Conservation (phyloP, 306 rosid genomes). For the Quercus glauca region DNA sequence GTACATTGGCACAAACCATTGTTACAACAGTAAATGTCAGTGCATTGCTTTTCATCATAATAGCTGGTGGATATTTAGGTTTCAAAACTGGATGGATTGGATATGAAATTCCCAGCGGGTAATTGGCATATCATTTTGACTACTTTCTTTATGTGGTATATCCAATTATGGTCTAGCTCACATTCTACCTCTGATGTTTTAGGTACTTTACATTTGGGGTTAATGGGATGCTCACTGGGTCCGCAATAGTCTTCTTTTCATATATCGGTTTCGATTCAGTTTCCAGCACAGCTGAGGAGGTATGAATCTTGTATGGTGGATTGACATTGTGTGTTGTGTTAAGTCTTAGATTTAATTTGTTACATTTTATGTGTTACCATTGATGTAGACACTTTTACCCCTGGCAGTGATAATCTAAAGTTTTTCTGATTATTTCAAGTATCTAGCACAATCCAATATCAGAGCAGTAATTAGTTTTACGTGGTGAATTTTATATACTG, state of each 20-base stretch:
- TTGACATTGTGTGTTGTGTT: background rate
- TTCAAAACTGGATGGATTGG: conserved; percentile 70
- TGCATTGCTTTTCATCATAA: conserved; percentile 57
- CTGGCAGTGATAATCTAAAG: background rate
- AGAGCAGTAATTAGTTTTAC: background rate
- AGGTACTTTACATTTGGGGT: conserved; percentile 68
- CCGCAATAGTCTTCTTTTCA: conserved; percentile 71
- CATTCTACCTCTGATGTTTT: conserved; percentile 18
- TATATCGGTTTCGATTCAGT: conserved; percentile 77
- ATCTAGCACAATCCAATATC: conserved; percentile 10
- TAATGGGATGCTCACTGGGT: conserved; percentile 65
- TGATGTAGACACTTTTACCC: background rate
- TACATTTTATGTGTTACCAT: background rate
- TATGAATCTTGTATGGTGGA: conserved; percentile 22
- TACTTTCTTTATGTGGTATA: conserved; percentile 9
- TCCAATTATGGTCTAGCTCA: conserved; percentile 5
- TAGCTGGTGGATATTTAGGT: conserved; percentile 64
- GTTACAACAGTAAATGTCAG: conserved; percentile 53
- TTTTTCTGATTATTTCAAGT: conserved; percentile 7
- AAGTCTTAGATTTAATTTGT: background rate
- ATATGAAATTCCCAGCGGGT: conserved; percentile 65
- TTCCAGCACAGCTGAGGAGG: conserved; percentile 77
- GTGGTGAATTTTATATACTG: background rate
- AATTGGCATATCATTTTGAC: conserved; percentile 24
- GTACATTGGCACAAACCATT: conserved; percentile 58